Percentiles rank a stretch among this genome's conserved stretches.
These are phyloP conservation scores for Chlamydomonas eustigma DNA, from an alignment of 139 green algal species.

Conservation along the genomic window DNA sequence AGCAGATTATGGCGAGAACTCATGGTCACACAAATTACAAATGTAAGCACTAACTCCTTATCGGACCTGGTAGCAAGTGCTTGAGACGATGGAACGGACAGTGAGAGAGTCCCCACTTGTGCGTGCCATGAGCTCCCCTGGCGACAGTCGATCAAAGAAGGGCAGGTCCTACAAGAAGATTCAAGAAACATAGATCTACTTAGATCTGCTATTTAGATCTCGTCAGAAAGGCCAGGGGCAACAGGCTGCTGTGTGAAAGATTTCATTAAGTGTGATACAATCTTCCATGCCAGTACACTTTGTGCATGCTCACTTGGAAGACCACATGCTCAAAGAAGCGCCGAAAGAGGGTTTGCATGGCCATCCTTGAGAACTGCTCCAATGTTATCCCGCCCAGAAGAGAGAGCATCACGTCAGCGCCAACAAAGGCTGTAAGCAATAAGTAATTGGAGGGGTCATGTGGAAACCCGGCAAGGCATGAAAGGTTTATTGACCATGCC, in stretches of 20 bases:
- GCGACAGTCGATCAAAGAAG: conserved; percentile 26
- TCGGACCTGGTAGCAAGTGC: conserved; percentile 22
- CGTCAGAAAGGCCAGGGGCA: too few relatives aligned
- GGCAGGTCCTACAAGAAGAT: conserved; percentile 27
- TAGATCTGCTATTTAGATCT: too few relatives aligned
- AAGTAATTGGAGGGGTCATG: too few relatives aligned
- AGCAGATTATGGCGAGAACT: too few relatives aligned
- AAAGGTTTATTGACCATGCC: too few relatives aligned
- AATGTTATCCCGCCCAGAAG: not conserved
- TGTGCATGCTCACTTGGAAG: too few relatives aligned
- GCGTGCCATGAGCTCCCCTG: conserved; percentile 37
- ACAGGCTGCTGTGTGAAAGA: too few relatives aligned
- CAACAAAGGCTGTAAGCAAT: not conserved
- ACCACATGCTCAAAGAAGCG: conserved; percentile 19
- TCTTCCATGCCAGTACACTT: not conserved
- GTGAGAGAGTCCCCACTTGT: conserved; percentile 26
- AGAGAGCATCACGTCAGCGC: not conserved
- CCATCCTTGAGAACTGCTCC: conserved; percentile 6
- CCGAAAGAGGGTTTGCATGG: conserved; percentile 9
- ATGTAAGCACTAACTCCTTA: too few relatives aligned
- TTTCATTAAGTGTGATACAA: too few relatives aligned
- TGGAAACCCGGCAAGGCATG: too few relatives aligned
- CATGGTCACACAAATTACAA: not conserved
- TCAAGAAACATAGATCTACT: too few relatives aligned
- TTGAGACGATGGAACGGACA: conserved; percentile 13